A percentile compares a stretch with the other conserved stretches of the same genome.
These are phyloP conservation scores for Entomortierella parvispora DNA, from an alignment of 192 early-diverging fungal species.

Conservation along the genomic window DNA sequence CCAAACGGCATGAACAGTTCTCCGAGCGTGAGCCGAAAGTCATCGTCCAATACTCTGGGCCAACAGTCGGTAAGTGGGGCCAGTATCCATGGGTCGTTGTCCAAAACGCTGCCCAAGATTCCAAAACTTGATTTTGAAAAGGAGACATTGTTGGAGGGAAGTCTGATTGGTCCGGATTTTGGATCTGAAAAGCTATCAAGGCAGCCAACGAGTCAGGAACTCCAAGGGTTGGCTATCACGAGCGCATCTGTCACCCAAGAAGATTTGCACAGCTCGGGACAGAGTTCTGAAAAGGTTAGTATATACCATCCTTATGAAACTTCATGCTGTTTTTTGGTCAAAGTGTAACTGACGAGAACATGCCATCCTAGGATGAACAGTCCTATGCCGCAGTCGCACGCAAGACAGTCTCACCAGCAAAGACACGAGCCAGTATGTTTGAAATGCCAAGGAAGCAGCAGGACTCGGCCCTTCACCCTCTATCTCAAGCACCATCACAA, in stretches of 20 bases:
- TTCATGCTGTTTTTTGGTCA: no score
- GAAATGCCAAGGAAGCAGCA: slow-evolving; percentile 22
- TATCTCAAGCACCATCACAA: background rate
- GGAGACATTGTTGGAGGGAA: slow-evolving; percentile 27
- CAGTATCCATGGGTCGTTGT: background rate
- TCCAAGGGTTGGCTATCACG: no score
- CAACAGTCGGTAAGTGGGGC: background rate
- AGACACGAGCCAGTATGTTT: slow-evolving; percentile 19
- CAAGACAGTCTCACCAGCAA: slow-evolving; percentile 27
- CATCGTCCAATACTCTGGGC: slow-evolving; percentile 12
- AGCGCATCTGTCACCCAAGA: no score
- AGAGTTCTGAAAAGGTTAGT: no score
- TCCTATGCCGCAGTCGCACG: slow-evolving; percentile 7
- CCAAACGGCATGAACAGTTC: background rate
- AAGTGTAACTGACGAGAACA: no score
- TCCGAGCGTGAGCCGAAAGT: slow-evolving; percentile 17
- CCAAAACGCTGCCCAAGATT: slow-evolving; percentile 8
- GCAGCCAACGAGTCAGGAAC: background rate
- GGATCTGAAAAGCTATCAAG: background rate
- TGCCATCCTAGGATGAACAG: slow-evolving; percentile 2
- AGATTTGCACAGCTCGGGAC: no score
- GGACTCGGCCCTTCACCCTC: background rate
- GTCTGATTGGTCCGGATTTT: slow-evolving; percentile 10
- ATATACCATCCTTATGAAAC: no score
- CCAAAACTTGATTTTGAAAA: slow-evolving; percentile 35